A percentile compares a stretch with the other conserved stretches of the same genome.
phyloP scores from a whole-genome alignment of 2,329 filamentous ascomycete species.

The Colletotrichum sp. region DNA sequence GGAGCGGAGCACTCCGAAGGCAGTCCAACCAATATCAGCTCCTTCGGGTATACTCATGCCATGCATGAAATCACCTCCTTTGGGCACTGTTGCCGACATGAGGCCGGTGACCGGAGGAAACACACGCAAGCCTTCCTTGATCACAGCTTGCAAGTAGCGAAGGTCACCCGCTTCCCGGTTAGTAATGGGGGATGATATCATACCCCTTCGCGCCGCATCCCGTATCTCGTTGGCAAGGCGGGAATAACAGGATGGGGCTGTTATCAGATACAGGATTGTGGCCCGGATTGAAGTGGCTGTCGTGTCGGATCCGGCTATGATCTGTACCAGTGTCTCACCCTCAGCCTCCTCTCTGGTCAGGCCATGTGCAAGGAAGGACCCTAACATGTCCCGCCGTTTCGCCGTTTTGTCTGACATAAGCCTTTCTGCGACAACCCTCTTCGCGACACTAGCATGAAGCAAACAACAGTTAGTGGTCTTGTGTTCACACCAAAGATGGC shows the following conservation, averaged over 20 bases:
- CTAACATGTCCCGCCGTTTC: constrained; percentile 41
- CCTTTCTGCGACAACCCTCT: constrained; percentile 25
- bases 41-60: constrained; percentile 49
- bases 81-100: constrained; percentile 37
- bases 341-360: constrained; percentile 31
- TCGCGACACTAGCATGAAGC: constrained; percentile 21
- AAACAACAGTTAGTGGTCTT: neutral
- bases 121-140: constrained; percentile 53
- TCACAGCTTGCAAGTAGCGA: constrained; percentile 54
- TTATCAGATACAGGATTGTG: constrained; percentile 56
- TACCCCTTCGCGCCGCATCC: constrained; percentile 23
- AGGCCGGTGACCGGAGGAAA: constrained; percentile 46
- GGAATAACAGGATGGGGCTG: constrained; percentile 49
- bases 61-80: constrained; percentile 40
- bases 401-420: constrained; percentile 21
- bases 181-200: constrained; percentile 32
- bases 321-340: constrained; percentile 36
- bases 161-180: constrained; percentile 43
- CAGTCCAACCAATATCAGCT: constrained; percentile 47
- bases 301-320: constrained; percentile 44
- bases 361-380: constrained; percentile 45
- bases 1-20: constrained; percentile 43
- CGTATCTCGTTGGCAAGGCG: constrained; percentile 56
- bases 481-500: neutral
- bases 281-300: constrained; percentile 43